Conservation (phyloP, 306 rosid genomes). For the Quercus aquifolioides region DNA sequence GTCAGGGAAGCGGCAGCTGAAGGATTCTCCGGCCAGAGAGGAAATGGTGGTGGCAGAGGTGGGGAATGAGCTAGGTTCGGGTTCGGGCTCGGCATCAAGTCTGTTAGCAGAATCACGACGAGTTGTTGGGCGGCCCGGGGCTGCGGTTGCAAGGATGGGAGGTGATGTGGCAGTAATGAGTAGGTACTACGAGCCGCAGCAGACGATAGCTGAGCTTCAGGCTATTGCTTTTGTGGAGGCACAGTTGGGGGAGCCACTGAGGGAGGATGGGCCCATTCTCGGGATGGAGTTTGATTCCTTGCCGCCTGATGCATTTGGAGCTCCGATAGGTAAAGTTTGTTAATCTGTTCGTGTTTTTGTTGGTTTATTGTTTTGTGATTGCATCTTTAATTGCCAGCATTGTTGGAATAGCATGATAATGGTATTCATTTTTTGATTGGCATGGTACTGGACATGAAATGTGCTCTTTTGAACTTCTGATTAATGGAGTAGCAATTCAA, state of each 20-base stretch:
- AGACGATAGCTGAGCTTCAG: slow-evolving; percentile 44
- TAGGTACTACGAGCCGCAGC: slow-evolving; percentile 42
- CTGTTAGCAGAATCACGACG: slow-evolving; percentile 32
- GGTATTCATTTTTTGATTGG: not conserved
- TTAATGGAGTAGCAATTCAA: slow-evolving; percentile 2
- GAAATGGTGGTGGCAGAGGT: slow-evolving; percentile 25
- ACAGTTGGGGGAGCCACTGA: slow-evolving; percentile 59
- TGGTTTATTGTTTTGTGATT: not conserved
- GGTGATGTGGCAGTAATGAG: slow-evolving; percentile 32
- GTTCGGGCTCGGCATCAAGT: slow-evolving; percentile 30
- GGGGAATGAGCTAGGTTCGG: slow-evolving; percentile 23
- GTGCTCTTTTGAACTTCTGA: slow-evolving; percentile 1
- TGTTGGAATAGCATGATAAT: not conserved
- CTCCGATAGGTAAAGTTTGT: slow-evolving; percentile 54
- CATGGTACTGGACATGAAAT: not conserved
- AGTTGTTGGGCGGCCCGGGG: slow-evolving; percentile 25
- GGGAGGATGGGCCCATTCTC: slow-evolving; percentile 73
- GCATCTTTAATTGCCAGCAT: slow-evolving; percentile 5
- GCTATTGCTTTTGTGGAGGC: slow-evolving; percentile 69
- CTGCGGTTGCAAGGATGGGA: slow-evolving; percentile 37
- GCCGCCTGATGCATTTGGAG: slow-evolving; percentile 77
- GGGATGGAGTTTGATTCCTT: slow-evolving; percentile 77
- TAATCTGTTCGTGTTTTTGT: not conserved
- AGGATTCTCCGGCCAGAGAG: slow-evolving; percentile 29
- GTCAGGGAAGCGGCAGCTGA: slow-evolving; percentile 23